Evolutionary conservation across 2,329 filamentous ascomycete genomes (phyloP).

Genomic region (Botrytis squamosa): DNA sequence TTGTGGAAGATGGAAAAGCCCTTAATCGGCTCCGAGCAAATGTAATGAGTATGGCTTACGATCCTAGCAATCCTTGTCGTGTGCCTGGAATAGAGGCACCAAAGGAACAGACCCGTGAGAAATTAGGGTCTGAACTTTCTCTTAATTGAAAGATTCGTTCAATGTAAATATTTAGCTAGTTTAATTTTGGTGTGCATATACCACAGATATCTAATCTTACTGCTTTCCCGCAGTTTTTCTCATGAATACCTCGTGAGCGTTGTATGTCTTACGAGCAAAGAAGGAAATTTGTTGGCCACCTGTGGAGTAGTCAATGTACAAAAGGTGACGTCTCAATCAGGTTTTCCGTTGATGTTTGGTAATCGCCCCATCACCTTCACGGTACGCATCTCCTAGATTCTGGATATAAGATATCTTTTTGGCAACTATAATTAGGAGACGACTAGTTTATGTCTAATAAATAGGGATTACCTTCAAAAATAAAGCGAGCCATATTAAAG

Average conservation of each 20-base stretch:
- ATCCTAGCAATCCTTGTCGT: slow-evolving; percentile 7
- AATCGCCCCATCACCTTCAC: not conserved
- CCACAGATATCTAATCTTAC: not conserved
- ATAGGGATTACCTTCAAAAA: accelerated
- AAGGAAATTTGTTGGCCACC: no score
- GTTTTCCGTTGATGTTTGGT: not conserved
- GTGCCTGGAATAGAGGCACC: not conserved
- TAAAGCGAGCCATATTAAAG: accelerated
- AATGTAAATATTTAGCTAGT: not conserved
- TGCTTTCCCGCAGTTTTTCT: not conserved
- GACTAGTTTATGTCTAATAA: accelerated
- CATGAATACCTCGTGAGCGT: not conserved
- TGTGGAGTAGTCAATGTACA: accelerated
- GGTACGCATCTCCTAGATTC: accelerated
- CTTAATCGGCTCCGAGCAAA: not conserved
- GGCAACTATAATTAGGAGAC: accelerated
- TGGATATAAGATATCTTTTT: accelerated
- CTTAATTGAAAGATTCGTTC: not conserved
- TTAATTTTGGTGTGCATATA: not conserved
- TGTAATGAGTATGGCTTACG: slow-evolving; percentile 9
- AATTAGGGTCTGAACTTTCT: not conserved
- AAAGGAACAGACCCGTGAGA: not conserved
- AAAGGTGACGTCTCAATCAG: not conserved
- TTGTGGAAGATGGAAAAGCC: slow-evolving; percentile 5
- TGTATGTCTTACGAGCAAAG: no score